Percentiles rank a stretch among this genome's conserved stretches.
Conservation (phyloP, 2,329 filamentous ascomycete species). For the Ophiocordyceps robertsii region DNA sequence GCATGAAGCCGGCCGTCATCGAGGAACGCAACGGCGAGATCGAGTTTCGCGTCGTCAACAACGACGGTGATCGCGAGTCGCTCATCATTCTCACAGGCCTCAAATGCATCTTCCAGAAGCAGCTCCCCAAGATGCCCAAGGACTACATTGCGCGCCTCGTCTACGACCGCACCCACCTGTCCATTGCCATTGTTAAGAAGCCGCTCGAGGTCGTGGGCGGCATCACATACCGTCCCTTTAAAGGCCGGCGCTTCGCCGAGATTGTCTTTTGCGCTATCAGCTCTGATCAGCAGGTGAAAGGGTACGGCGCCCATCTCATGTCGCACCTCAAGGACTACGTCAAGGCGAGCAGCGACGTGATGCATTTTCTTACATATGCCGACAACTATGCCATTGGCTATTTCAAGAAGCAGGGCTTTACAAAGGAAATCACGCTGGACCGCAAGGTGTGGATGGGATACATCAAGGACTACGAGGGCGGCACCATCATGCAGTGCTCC, state of each 20-base stretch:
- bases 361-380: constrained; percentile 97
- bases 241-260: constrained; percentile 83
- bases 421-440: constrained; percentile 91
- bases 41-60: constrained; percentile 96
- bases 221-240: constrained; percentile 93
- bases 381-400: constrained; percentile 99
- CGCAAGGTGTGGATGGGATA: constrained; percentile 96
- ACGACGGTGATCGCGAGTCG: constrained; percentile 77
- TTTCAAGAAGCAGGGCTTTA: constrained; percentile 98
- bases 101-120: constrained; percentile 97
- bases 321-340: constrained; percentile 97
- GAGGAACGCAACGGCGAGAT: constrained; percentile 93
- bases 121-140: constrained; percentile 97
- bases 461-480: constrained; percentile 98
- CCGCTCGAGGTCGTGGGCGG: constrained; percentile 91
- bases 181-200: constrained; percentile 95
- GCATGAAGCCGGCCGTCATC: constrained; percentile 61
- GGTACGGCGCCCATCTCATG: constrained; percentile 96
- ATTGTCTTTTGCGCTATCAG: constrained; percentile 98
- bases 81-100: constrained; percentile 89
- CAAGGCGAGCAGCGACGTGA: constrained; percentile 89
- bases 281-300: constrained; percentile 96
- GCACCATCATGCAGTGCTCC: constrained; percentile 97
- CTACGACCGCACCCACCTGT: constrained; percentile 91
- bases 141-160: constrained; percentile 96